These are phyloP conservation scores for Trichoderma sp. DNA, from an alignment of 2,329 filamentous ascomycete genomes.

Conservation along the genomic window DNA sequence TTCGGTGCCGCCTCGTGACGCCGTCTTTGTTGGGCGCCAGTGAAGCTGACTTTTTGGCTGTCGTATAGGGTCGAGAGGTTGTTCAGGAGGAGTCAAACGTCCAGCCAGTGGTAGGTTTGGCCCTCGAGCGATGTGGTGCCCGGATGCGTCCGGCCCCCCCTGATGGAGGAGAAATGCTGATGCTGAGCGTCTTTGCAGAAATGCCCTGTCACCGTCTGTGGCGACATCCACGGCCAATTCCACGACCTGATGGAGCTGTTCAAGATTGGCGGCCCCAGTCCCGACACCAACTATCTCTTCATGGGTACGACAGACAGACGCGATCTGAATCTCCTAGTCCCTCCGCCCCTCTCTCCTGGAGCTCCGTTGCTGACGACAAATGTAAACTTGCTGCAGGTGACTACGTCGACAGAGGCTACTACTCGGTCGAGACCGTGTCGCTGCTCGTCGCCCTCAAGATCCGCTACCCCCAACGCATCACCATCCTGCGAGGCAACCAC, in stretches of 20 bases:
- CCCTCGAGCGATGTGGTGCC: background rate
- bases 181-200: conserved; percentile 53
- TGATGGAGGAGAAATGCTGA: background rate
- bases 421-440: conserved; percentile 97
- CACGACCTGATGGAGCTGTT: conserved; percentile 99
- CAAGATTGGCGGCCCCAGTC: conserved; percentile 96
- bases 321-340: background rate
- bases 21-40: background rate
- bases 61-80: conserved; percentile 80
- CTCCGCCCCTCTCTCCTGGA: background rate
- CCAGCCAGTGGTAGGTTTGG: conserved; percentile 80
- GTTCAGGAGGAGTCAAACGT: conserved; percentile 98
- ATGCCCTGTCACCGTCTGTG: conserved; percentile 98
- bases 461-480: conserved; percentile 95
- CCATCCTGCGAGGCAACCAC: conserved; percentile 97
- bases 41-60: conserved; percentile 16
- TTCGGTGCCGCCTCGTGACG: conserved; percentile 1
- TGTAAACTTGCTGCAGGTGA: conserved; percentile 59
- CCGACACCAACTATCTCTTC: conserved; percentile 98
- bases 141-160: background rate
- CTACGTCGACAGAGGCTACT: conserved; percentile 98
- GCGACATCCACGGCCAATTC: conserved; percentile 98
- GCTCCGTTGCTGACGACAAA: background rate
- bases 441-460: conserved; percentile 96
- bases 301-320: conserved; percentile 70